A percentile compares a stretch with the other conserved stretches of the same genome.
Conservation (phyloP, 805 yeast genomes). For the Dipodascus albidus region DNA sequence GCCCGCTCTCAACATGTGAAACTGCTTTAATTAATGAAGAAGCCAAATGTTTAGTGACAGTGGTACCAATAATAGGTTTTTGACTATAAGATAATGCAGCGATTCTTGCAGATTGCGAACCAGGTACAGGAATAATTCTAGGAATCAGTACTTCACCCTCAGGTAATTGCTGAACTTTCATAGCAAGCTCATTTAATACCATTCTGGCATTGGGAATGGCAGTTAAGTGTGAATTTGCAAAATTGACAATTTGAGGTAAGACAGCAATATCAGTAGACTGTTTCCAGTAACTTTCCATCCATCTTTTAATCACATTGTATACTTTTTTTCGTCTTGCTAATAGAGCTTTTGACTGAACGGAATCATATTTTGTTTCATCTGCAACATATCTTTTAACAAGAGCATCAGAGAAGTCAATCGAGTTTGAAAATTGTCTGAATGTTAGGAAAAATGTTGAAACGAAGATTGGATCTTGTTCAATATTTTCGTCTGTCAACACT, state of each 20-base stretch:
- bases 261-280: conserved; percentile 41
- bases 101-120: background rate
- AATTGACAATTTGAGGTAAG: conserved; percentile 61
- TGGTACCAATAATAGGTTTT: background rate
- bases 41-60: background rate
- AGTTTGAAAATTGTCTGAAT: conserved; percentile 58
- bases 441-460: conserved; percentile 67
- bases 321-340: conserved; percentile 40
- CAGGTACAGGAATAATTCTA: conserved; percentile 9
- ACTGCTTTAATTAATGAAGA: background rate
- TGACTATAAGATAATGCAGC: background rate
- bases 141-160: conserved; percentile 4
- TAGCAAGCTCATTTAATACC: conserved; percentile 13
- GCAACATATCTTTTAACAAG: conserved; percentile 38
- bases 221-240: conserved; percentile 31
- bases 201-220: conserved; percentile 11
- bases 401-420: conserved; percentile 56
- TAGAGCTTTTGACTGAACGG: conserved; percentile 24
- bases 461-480: conserved; percentile 45
- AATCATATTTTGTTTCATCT: conserved; percentile 32
- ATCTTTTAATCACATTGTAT: conserved; percentile 56
- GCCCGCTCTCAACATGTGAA: background rate
- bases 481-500: conserved; percentile 19
- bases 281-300: conserved; percentile 91
- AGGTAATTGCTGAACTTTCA: conserved; percentile 7